Percentiles rank a stretch among this genome's conserved stretches.
phyloP scores from a whole-genome alignment of 257 asterid species.

The Rhazya stricta region DNA sequence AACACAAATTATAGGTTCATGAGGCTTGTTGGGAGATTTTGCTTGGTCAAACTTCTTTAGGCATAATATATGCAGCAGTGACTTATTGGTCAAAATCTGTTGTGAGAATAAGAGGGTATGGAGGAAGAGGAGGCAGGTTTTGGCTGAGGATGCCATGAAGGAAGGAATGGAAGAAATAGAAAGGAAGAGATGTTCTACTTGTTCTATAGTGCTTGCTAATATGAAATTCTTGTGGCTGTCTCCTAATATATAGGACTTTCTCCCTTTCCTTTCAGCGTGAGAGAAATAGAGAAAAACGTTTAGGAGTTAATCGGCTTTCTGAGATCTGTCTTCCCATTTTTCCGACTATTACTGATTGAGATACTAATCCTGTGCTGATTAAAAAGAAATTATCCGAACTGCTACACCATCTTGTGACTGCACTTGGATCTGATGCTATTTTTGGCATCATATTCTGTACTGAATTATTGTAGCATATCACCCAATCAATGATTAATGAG shows the following conservation, averaged over 20 bases:
- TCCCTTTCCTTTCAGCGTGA: background rate
- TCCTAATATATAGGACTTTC: constrained; percentile 40
- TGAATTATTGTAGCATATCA: background rate
- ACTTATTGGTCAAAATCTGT: too few relatives aligned
- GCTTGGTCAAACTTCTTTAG: too few relatives aligned
- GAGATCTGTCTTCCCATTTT: background rate
- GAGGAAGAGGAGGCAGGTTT: constrained; percentile 39
- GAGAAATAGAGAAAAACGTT: constrained; percentile 5
- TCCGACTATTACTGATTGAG: background rate
- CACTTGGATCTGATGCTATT: background rate
- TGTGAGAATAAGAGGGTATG: constrained; percentile 30
- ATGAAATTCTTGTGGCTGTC: constrained; percentile 20
- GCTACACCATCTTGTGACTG: background rate
- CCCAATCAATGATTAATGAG: background rate
- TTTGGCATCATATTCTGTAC: background rate
- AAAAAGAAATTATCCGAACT: background rate
- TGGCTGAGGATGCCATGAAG: constrained; percentile 48
- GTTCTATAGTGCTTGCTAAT: constrained; percentile 6
- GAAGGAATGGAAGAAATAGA: too few relatives aligned
- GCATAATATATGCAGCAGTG: too few relatives aligned
- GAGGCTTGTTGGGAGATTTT: too few relatives aligned
- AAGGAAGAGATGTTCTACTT: background rate
- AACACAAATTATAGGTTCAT: too few relatives aligned
- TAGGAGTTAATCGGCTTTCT: background rate
- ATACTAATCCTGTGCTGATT: background rate